A percentile compares a stretch with the other conserved stretches of the same genome.
Evolutionary conservation across 257 asterid species (phyloP).

Genomic region (Jacaranda copaia): DNA sequence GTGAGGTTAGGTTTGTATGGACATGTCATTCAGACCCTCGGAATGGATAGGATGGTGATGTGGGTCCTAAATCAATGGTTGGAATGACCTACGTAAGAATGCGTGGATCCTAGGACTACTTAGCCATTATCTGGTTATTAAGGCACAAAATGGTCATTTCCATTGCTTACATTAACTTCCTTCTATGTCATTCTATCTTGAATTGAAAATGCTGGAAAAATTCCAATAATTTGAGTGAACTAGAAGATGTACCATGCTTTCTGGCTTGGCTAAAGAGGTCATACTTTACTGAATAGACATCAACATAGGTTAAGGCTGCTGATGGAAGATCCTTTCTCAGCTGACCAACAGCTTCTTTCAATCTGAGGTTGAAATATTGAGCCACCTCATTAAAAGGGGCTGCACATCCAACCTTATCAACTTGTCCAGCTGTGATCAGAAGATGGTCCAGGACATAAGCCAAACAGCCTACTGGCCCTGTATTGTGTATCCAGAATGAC

Average conservation of each 20-base stretch:
- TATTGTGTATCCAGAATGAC: constrained; percentile 91
- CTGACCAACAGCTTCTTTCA: constrained; percentile 61
- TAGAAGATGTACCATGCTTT: constrained; percentile 54
- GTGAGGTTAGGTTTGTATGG: too few relatives aligned
- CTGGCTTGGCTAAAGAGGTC: constrained; percentile 70
- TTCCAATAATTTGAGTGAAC: neutral
- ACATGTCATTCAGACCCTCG: too few relatives aligned
- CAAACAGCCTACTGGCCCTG: constrained; percentile 92
- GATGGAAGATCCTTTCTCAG: constrained; percentile 62
- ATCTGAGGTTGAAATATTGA: constrained; percentile 56
- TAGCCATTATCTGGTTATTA: too few relatives aligned
- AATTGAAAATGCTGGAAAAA: neutral
- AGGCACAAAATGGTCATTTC: too few relatives aligned
- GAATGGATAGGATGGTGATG: too few relatives aligned
- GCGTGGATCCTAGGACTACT: too few relatives aligned
- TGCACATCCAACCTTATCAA: constrained; percentile 76
- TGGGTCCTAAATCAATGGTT: too few relatives aligned
- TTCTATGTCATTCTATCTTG: too few relatives aligned
- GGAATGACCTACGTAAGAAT: too few relatives aligned
- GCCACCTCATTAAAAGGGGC: constrained; percentile 72
- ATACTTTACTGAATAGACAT: constrained; percentile 74
- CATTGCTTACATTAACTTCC: too few relatives aligned
- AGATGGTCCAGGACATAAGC: constrained; percentile 69
- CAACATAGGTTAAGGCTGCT: constrained; percentile 83
- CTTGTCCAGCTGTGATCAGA: constrained; percentile 50